These are phyloP conservation scores for Komagataella pastoris DNA, from an alignment of 805 yeast genomes.

Conservation along the genomic window DNA sequence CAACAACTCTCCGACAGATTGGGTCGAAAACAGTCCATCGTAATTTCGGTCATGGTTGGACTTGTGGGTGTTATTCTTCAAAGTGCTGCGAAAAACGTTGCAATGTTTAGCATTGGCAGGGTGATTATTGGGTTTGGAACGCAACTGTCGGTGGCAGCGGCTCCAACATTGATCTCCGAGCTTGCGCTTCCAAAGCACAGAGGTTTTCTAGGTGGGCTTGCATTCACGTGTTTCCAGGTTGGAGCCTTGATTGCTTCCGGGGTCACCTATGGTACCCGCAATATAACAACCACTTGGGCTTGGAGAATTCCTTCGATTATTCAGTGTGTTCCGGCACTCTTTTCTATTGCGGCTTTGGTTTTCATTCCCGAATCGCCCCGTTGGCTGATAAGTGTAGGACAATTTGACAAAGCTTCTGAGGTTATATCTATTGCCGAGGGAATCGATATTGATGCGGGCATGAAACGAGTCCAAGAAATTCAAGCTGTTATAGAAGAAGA, in stretches of 20 bases:
- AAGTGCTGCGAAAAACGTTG: conserved; percentile 21
- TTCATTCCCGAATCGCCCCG: conserved; percentile 21
- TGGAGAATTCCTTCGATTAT: conserved; percentile 17
- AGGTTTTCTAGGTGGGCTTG: conserved; percentile 14
- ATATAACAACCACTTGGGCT: conserved; percentile 13
- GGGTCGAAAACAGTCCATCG: conserved; percentile 19
- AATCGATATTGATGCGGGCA: background rate
- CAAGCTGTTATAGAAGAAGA: conserved; percentile 10
- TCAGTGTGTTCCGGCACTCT: conserved; percentile 14
- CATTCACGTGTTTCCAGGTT: conserved; percentile 16
- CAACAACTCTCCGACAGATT: conserved; percentile 11
- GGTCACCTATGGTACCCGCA: conserved; percentile 15
- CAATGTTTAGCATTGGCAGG: conserved; percentile 23
- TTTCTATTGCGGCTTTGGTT: conserved; percentile 8
- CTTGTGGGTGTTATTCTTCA: conserved; percentile 23
- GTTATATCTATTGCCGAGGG: conserved; percentile 5
- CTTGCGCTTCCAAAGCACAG: conserved; percentile 17
- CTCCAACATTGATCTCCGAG: conserved; percentile 22
- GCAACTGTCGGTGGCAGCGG: conserved; percentile 16
- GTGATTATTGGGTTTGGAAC: conserved; percentile 22
- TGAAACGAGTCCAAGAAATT: conserved; percentile 9
- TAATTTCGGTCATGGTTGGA: conserved; percentile 11
- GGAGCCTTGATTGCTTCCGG: conserved; percentile 17
- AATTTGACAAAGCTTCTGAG: conserved; percentile 14
- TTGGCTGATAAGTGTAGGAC: conserved; percentile 14